Base-by-base conservation (phyloP, 768 basidiomycete genomes). In the Astraeus odoratus region DNA sequence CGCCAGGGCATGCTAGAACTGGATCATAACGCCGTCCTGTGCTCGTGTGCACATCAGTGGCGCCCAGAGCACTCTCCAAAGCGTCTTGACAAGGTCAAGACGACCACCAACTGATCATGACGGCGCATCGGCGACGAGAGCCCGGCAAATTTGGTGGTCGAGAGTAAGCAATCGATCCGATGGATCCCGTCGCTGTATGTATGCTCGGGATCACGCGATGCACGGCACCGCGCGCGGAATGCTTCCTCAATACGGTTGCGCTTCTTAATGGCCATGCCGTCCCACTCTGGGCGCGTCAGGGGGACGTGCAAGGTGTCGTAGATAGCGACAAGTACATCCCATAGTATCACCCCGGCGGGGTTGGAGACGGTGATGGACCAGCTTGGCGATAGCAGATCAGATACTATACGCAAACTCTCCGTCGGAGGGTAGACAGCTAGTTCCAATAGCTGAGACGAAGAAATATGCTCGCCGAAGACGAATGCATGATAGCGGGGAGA, bases 101-200 rank as follows among this genome's bases (percentile, higher is more conserved):
- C 61, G 23, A 54, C 57, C 3, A 57, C 69, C 57, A 71, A 74
- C 5, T 67, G 65, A 37, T 58, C 57, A 4, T 69, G 66, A 33
- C 55, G 55, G 22, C 65, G 63, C 23, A 62, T 51, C 25, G 67
- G 68, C 15, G 67, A 53, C 8, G 74, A 68, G 42, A 81, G 57
- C n/a, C 79, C 79, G 6, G 68, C 76, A 45, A 80, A 81, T 39
- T 65, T 44, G 12, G 70, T 73, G 40, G 75, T 74, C 40, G 63
- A 60, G 29, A 75, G 64, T 22, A 81, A 49, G 52, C 67, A 75
- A 45, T 81, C 80, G 22, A 71, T 60, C 24, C 77, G 66, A 51
- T 70, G 57, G 1, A 78, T 61, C 5, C 78, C 78, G 4, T 59
- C 57, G 10, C 57, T 54, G 19, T 67, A 68, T 18, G 65, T 61